Conservation (phyloP, 1,284 basidiomycete genomes). For the Lignosus rhinocerotis region DNA sequence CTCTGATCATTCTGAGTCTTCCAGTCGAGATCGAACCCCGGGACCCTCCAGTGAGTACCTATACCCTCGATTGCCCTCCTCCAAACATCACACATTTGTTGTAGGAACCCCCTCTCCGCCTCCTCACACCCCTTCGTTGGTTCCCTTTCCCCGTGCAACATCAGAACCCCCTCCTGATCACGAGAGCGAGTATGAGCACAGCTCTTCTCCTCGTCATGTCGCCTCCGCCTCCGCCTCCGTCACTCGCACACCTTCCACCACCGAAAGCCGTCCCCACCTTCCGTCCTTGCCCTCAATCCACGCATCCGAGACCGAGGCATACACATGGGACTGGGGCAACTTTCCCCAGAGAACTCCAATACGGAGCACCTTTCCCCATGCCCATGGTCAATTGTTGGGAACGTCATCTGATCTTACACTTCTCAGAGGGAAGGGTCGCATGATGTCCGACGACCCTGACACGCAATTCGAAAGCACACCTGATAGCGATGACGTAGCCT, state of each 20-base stretch:
- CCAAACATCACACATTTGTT: background rate
- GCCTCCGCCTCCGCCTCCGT: slow-evolving; percentile 15
- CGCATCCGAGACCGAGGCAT: slow-evolving; percentile 49
- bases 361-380: slow-evolving; percentile 44
- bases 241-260: slow-evolving; percentile 16
- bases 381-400: slow-evolving; percentile 29
- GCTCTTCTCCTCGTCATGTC: slow-evolving; percentile 17
- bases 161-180: slow-evolving; percentile 58
- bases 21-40: slow-evolving; percentile 23
- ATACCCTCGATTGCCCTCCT: background rate
- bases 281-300: slow-evolving; percentile 13
- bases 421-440: slow-evolving; percentile 28
- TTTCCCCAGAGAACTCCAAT: slow-evolving; percentile 79
- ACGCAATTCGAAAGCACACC: background rate
- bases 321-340: slow-evolving; percentile 85
- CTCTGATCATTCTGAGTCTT: slow-evolving; percentile 17
- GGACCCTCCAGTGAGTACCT: slow-evolving; percentile 25
- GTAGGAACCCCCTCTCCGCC: slow-evolving; percentile 24
- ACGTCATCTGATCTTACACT: slow-evolving; percentile 12
- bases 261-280: slow-evolving; percentile 23
- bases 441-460: slow-evolving; percentile 21
- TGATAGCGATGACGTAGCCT: slow-evolving; percentile 15
- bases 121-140: slow-evolving; percentile 14
- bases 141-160: slow-evolving; percentile 49
- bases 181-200: slow-evolving; percentile 22